Evolutionary conservation across 768 basidiomycete genomes (phyloP), one percentile per base, ranked within the genome.

Genomic region (Neoboletus brunneissimus): DNA sequence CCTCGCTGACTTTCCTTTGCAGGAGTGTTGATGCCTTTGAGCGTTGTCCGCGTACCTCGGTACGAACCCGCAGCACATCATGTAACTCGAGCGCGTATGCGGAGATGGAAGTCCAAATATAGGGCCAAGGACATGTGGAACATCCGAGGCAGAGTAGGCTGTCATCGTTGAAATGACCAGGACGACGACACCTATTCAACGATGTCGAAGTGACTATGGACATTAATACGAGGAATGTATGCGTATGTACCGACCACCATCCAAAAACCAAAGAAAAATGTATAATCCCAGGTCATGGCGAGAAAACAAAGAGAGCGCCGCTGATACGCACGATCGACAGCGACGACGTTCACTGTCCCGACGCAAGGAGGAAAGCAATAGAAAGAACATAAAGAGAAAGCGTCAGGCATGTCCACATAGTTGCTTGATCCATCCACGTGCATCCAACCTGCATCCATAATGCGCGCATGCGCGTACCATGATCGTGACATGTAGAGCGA

Each of bases 181-280:
- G 34, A 34, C 15, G 34, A 15, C 15, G 34, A 15, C 34, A 6
- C 15, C 34, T 35, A 16, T 35, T 35, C 34, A 2, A 5, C 1
- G 32, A 5, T 8, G 9, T 41, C n/a, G 40, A 9, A n/a, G n/a
- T 7, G 23, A 27, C 25, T 12, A 53, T 20, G 23, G 23, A 42
- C 53, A 43, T 46, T 51, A 63, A n/a, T 42, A 41, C 25, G 38
- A 23, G 0, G 29, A 23, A 12, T 49, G 50, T 51, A 42, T 58
- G 53, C 60, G 56, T 61, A 51, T 64, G 32, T 48, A 49, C 47
- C 18, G 35, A 55, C 16, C 9, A 31, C 47, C 48, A 35, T 16
- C 34, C 34, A 6, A 35, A 35, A 35, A 16, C 12, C 3, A 27
- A 27, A 27, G 5, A 31, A 32, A 32, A 34, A 35, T 15, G 34